A percentile compares a stretch with the other conserved stretches of the same genome.
These are phyloP conservation scores for Melanopsichium pennsylvanicum DNA, from an alignment of 1,284 basidiomycete species.

Conservation along the genomic window DNA sequence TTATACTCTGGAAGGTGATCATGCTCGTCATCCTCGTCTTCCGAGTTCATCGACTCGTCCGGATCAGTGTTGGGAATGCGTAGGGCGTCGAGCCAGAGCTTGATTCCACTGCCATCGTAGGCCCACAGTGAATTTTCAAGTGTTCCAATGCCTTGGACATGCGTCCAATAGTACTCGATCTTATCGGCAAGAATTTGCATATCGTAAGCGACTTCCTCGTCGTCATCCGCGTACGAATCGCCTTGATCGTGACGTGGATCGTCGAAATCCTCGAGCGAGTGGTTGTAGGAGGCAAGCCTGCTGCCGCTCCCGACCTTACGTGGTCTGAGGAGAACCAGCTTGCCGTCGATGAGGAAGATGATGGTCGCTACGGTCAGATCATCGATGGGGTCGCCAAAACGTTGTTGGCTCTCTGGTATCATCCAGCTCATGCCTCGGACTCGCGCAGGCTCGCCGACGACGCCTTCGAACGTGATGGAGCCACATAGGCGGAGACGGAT, in stretches of 20 bases:
- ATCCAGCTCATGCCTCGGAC: constrained; percentile 96
- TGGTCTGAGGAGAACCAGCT: constrained; percentile 79
- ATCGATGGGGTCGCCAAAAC: constrained; percentile 90
- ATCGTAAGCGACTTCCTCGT: constrained; percentile 93
- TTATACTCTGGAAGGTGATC: constrained; percentile 66
- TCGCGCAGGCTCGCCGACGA: constrained; percentile 82
- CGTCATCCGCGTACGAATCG: constrained; percentile 66
- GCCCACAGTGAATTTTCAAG: constrained; percentile 98
- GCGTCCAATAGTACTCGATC: constrained; percentile 98
- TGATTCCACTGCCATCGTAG: constrained; percentile 86
- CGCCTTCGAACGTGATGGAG: constrained; percentile 91
- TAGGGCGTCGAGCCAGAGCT: constrained; percentile 94
- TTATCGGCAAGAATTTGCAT: constrained; percentile 95
- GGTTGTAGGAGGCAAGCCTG: background rate
- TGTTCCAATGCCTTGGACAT: constrained; percentile 87
- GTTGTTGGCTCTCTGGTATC: constrained; percentile 89
- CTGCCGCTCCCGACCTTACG: constrained; percentile 39
- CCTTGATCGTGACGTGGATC: constrained; percentile 16
- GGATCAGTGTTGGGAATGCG: constrained; percentile 72
- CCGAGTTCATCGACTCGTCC: constrained; percentile 6
- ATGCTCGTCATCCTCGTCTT: constrained; percentile 59
- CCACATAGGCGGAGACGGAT: constrained; percentile 87
- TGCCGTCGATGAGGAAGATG: constrained; percentile 93
- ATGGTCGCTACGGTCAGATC: constrained; percentile 94
- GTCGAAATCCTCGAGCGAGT: constrained; percentile 16